A percentile compares a stretch with the other conserved stretches of the same genome.
These are phyloP conservation scores for Amanita pseudoporphyria DNA, from an alignment of 768 basidiomycete species.

Conservation along the genomic window DNA sequence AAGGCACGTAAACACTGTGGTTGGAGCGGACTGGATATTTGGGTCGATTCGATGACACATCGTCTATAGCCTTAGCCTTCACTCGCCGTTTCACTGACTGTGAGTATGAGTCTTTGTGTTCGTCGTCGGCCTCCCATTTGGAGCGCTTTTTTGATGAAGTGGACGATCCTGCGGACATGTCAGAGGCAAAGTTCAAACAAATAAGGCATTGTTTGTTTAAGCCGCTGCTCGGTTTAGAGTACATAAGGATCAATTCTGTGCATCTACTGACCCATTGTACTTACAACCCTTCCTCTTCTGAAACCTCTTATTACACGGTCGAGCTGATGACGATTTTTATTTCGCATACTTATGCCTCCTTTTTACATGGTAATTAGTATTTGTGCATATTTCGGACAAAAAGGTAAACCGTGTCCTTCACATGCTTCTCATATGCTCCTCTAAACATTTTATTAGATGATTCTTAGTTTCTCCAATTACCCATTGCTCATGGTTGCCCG, in stretches of 20 bases:
- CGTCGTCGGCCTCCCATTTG: slow-evolving; percentile 56
- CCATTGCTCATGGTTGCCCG: slow-evolving; percentile 24
- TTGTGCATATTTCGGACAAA: neutral
- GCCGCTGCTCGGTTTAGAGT: neutral
- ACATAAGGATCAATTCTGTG: too few relatives aligned
- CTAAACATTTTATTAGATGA: slow-evolving; percentile 61
- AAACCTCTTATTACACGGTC: too few relatives aligned
- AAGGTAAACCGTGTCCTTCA: neutral
- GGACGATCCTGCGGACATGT: slow-evolving; percentile 25
- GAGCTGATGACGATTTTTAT: too few relatives aligned
- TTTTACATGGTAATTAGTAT: neutral
- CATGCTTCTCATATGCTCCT: slow-evolving; percentile 32
- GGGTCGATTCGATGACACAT: slow-evolving; percentile 10
- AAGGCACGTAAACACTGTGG: slow-evolving; percentile 68
- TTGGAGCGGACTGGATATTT: slow-evolving; percentile 12
- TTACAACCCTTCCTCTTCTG: too few relatives aligned
- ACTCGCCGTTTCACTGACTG: slow-evolving; percentile 42
- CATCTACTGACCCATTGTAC: too few relatives aligned
- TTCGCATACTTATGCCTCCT: too few relatives aligned
- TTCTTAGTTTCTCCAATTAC: slow-evolving; percentile 40
- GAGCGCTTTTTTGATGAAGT: slow-evolving; percentile 66
- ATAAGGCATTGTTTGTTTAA: neutral
- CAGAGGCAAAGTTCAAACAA: slow-evolving; percentile 14
- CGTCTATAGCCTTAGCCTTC: slow-evolving; percentile 31
- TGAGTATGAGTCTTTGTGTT: slow-evolving; percentile 18